Conservation (phyloP, 257 asterid species). For the Datura wrightii region DNA sequence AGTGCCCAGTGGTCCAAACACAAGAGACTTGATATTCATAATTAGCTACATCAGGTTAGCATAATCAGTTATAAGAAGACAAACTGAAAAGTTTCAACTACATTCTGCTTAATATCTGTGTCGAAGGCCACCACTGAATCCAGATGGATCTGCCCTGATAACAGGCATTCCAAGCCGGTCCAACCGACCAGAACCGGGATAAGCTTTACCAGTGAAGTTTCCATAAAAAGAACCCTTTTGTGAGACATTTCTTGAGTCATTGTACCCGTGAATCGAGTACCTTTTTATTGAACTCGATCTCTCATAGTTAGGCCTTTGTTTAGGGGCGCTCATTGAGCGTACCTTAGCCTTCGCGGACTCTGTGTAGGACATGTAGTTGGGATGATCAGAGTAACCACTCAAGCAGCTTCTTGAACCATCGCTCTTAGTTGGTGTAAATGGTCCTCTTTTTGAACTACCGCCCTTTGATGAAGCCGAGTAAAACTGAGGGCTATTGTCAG, state of each 20-base stretch:
- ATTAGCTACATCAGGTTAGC: conserved; percentile 33
- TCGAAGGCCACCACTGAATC: conserved; percentile 59
- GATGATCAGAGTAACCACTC: conserved; percentile 69
- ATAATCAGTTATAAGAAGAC: background rate
- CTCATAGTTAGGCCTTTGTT: conserved; percentile 71
- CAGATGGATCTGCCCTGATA: conserved; percentile 49
- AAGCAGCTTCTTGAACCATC: conserved; percentile 70
- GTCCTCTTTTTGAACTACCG: conserved; percentile 50
- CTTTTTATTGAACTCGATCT: conserved; percentile 71
- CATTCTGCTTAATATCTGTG: conserved; percentile 47
- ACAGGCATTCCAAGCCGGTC: conserved; percentile 82
- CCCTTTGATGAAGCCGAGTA: conserved; percentile 60
- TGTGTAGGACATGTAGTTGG: conserved; percentile 81
- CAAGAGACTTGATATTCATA: conserved; percentile 12
- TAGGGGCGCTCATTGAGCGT: conserved; percentile 88
- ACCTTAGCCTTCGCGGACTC: conserved; percentile 86
- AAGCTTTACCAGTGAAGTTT: conserved; percentile 61
- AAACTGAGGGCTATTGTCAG: conserved; percentile 62
- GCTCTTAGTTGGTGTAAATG: conserved; percentile 73
- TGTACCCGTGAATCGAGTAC: conserved; percentile 58
- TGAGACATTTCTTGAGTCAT: conserved; percentile 46
- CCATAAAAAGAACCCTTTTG: conserved; percentile 55
- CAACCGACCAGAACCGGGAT: conserved; percentile 79
- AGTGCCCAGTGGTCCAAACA: background rate
- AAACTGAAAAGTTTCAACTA: background rate